Base-by-base conservation (phyloP, 228 moss, liverwort and hornwort genomes). In the Sphagnum magellanicum region DNA sequence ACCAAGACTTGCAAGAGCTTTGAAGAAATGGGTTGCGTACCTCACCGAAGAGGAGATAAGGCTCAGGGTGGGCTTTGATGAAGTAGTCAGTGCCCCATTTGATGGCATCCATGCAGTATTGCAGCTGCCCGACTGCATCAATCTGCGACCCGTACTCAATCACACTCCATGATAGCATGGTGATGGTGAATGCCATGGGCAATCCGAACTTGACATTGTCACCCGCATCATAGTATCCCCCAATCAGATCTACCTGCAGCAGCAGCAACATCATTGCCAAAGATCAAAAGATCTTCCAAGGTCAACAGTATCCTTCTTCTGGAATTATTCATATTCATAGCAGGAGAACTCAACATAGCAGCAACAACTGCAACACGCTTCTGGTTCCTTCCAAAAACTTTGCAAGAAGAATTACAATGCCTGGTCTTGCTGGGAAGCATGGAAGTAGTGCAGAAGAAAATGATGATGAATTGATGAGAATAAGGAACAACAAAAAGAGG, bases 11-110 rank as follows among this genome's bases (percentile, higher is more conserved):
- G 32, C 32, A 32, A 32, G 32, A 32, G 32, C 32, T 32, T 32
- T 32, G 32, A 32, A 32, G 32, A 32, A 32, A 32, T 32, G 32
- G 32, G 32, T 32, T 51, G 64, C 0, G n/a, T 16, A 80, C 76
- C 76, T 76, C 80, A 49, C 76, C 76, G 12, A 66, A 80, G 9
- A 76, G 65, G 14, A 80, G 47, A 76, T 80, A 73, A 7, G 80
- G 80, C 61, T 76, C 67, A 59, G 71, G 73, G 68, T 80, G 76
- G 7, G 51, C 53, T 64, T 71, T 71, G 53, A 71, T 63, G 48
- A 71, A 46, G 71, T 71, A 71, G 48, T 71, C 71, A 6, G 64
- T 71, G 48, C 71, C 71, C 71, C 71, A 71, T 48, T 71, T 63
- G 14, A 71, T 53, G 13, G 71, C 63, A 11, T 71, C 71, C 53